Base-by-base conservation (phyloP, 148 eudicot species). In the Polygonum aviculare region DNA sequence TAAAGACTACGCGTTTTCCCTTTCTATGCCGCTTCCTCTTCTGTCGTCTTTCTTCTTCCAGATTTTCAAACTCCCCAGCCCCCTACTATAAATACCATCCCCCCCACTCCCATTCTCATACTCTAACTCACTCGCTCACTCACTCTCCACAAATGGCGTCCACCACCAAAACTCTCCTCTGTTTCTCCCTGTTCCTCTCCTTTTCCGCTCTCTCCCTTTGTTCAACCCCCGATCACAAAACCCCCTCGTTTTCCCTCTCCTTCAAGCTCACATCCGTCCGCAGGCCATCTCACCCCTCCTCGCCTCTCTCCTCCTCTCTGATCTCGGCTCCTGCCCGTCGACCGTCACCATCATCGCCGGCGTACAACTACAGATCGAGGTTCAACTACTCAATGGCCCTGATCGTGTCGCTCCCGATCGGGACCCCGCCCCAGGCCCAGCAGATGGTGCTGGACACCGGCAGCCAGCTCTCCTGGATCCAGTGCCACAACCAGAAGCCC, bases 311-410 rank as follows among this genome's bases (percentile, higher is more conserved):
- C 39, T 62, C 69, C 10, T 62, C 63, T 12, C 63, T 57, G 33
- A 7, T 57, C 26, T 57, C 63, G 63, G 9, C 10, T 19, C 63
- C 63, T 18, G 14, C 18, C 69, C 40, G 40, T 63, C 69, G 69
- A 31, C 31, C 31, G 1, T 26, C 69, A 31, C 3, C 67, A 9
- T 6, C 63, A 3, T 12, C 12, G 63, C 63, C 69, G 69, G 40
- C 69, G 16, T 67, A 67, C 45, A 67, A 36, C 18, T 67, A 67
- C 72, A 67, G 36, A n/a, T 67, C 72, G 21, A 67, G 72, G 5
- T 67, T 67, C 72, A 67, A 38, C 19, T 67, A 67, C 16, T 67
- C 72, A 11, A 67, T 67, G 72, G 72, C 72, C 15, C 45, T 67
- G 44, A 67, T 67, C 72, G 72, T 36, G 4, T 67, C 72, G n/a